Conservation (phyloP, 257 asterid genomes). For the Rhazya stricta region DNA sequence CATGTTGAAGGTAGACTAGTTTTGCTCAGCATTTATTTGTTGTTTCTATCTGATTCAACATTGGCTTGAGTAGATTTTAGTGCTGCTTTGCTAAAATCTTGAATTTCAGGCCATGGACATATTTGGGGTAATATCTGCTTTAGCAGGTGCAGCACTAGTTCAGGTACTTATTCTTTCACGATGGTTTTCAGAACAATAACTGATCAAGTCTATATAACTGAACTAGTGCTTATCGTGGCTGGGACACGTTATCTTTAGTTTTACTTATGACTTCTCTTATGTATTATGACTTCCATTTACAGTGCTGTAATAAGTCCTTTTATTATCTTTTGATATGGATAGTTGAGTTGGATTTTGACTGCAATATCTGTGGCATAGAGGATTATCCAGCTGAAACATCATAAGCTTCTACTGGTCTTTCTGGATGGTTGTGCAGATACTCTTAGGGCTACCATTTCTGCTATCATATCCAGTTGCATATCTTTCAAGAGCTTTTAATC, state of each 20-base stretch:
- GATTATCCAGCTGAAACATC: conserved; percentile 23
- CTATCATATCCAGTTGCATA: conserved; percentile 63
- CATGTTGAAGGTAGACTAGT: conserved; percentile 61
- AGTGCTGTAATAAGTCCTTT: background rate
- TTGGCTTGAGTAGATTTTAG: conserved; percentile 1
- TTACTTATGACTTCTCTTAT: background rate
- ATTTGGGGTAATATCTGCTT: conserved; percentile 80
- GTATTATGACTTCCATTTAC: background rate
- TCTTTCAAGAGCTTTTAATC: conserved; percentile 79
- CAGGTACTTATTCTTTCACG: conserved; percentile 54
- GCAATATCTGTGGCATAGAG: conserved; percentile 13
- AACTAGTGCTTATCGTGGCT: background rate
- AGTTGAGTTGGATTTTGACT: conserved; percentile 27
- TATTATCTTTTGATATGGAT: conserved; percentile 9
- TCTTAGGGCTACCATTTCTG: conserved; percentile 77
- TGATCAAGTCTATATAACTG: background rate
- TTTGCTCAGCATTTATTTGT: conserved; percentile 10
- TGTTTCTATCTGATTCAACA: conserved; percentile 11
- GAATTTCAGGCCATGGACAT: conserved; percentile 76
- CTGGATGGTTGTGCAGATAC: conserved; percentile 62
- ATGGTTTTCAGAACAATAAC: background rate
- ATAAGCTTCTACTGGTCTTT: conserved; percentile 23
- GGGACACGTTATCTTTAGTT: background rate
- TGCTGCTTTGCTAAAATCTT: conserved; percentile 21
- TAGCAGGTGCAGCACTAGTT: conserved; percentile 86